Evolutionary conservation across 1,284 basidiomycete species (phyloP), one percentile per base, ranked within the genome.

Genomic region (Athelia psychrophila): DNA sequence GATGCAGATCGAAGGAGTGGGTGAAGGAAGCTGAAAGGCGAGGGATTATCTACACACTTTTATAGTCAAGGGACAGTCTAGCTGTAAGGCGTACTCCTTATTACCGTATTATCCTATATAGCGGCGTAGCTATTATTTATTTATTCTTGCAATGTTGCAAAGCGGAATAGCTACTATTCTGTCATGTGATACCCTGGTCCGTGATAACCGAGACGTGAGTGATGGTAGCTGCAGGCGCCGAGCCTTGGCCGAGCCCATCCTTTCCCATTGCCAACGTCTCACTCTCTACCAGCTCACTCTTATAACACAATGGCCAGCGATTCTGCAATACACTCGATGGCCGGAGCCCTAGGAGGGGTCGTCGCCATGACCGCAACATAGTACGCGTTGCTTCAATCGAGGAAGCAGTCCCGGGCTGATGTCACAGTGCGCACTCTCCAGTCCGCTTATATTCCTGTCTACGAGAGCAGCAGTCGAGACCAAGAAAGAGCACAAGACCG

Each of bases 391-490:
- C 38, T 16, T 27, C 8, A 27, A 48, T 24, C 20, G 48, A 36
- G 44, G 42, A 48, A 46, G 35, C 30, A 48, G 25, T 49, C 44
- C 49, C n/a, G 35, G 38, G 50, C 42, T 52, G 50, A 27, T 35
- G 55, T 47, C 52, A 45, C 38, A 27, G 51, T 45, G 54, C 23
- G 52, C 24, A 45, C 48, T 47, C 2, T 51, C 16, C 49, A 95
- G 92, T 66, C 96, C 96, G 8, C 79, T 99, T 30, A 87, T 98
- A 57, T 91, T 94, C 66, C 76, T 98, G 32, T 95, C 93, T 3
- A 98, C 95, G 1, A 84, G 95, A 47, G 93, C 95, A 1, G 95
- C 95, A 8, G 93, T 98, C 6, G 88, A 94, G 61, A 88, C 88
- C 1, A 91, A 86, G 73, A 88, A 83, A 55, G 79, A 89, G 54